Base-by-base conservation (phyloP, 306 rosid species). In the Begonia fuchsioides region DNA sequence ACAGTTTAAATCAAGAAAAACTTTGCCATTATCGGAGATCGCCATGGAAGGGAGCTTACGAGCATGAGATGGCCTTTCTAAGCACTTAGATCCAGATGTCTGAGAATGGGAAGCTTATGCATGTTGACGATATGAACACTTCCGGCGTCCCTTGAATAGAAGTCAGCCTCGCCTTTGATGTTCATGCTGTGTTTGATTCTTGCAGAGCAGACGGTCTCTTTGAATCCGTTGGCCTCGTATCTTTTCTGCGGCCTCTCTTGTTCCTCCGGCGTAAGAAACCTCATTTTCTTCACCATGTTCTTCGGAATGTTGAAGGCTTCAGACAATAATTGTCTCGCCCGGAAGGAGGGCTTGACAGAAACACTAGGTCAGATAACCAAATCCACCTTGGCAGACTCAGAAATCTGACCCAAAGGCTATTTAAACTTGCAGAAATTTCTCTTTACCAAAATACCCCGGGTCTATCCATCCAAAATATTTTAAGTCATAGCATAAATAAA, bases 51-150 rank as follows among this genome's bases (percentile, higher is more conserved):
- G 26, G 26, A 19, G 26, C 26, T 61, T 62, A 62, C 67, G 14
- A 55, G 39, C 20, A 62, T 47, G 15, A 62, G 67, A 49, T 47
- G 49, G 17, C 60, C 67, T 40, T 62, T 62, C 20, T 62, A 60
- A 8, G 67, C 67, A 15, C 67, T 53, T 50, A 62, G 39, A 46
- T 50, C 60, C 6, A 62, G 1, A 50, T 11, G 19, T 47, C 44
- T 50, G 12, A 62, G 60, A 15, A 62, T 16, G 3, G 67, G 67
- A 44, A 62, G 60, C 55, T 62, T 62, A 39, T 19, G 44, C 5
- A 3, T 38, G 60, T 54, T n/a, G n/a, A n/a, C n/a, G n/a, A n/a
- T n/a, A n/a, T n/a, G n/a, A n/a, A n/a, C n/a, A n/a, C n/a, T n/a
- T n/a, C n/a, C n/a, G n/a, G n/a, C n/a, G n/a, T n/a, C n/a, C n/a